These are phyloP conservation scores for Fusarium tjaetaba DNA, from an alignment of 2,329 filamentous ascomycete genomes.

Conservation along the genomic window DNA sequence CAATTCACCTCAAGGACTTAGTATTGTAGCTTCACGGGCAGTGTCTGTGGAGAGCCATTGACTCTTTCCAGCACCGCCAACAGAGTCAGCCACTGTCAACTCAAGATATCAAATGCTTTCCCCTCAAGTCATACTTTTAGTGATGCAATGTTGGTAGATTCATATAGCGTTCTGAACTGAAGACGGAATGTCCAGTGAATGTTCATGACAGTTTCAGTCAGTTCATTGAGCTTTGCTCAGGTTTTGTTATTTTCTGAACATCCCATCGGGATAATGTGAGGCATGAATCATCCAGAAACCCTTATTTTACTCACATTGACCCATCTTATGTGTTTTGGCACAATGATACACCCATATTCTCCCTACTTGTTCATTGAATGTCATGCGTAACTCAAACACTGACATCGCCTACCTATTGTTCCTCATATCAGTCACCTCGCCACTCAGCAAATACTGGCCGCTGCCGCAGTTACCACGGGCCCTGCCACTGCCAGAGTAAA, in stretches of 20 bases:
- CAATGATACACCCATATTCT: neutral
- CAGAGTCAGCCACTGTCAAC: neutral
- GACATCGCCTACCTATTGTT: neutral
- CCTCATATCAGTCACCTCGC: neutral
- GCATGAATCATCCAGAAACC: neutral
- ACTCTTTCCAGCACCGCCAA: no score
- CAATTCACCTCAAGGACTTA: neutral
- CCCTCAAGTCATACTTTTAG: fast-evolving
- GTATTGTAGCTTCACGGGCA: neutral
- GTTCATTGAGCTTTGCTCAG: neutral
- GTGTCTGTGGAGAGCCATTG: no score
- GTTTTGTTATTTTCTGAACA: neutral
- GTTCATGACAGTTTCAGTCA: neutral
- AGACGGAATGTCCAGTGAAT: neutral
- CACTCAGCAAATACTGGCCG: neutral
- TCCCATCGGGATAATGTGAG: neutral
- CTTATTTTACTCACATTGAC: neutral
- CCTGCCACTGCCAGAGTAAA: neutral
- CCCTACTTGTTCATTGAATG: neutral
- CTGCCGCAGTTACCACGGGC: neutral
- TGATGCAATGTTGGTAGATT: fast-evolving
- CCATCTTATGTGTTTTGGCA: fast-evolving
- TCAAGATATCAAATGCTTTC: neutral
- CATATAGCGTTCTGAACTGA: neutral
- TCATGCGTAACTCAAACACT: neutral